Percentiles rank a stretch among this genome's conserved stretches.
phyloP scores from a whole-genome alignment of 345 rosid species.

The Cardamine occulta region DNA sequence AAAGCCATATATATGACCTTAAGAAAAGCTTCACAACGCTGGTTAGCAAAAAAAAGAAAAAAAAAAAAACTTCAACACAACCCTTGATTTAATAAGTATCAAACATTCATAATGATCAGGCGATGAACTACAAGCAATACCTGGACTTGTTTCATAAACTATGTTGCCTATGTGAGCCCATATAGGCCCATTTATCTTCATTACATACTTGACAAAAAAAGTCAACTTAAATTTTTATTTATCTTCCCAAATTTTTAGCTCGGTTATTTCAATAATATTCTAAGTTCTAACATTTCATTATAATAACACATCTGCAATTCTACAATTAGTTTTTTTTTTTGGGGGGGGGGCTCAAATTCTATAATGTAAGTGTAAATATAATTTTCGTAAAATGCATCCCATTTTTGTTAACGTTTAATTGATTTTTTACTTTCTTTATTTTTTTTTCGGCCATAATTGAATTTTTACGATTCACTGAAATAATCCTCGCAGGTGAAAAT shows the following conservation, averaged over 20 bases:
- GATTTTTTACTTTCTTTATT: neutral
- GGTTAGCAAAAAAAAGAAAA: too few relatives aligned
- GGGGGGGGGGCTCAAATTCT: too few relatives aligned
- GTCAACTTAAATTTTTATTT: neutral
- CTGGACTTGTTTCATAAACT: neutral
- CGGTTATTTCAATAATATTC: neutral
- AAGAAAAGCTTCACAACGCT: neutral
- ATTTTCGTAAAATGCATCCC: neutral
- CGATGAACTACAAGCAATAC: neutral
- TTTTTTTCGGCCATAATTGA: neutral
- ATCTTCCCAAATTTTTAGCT: neutral
- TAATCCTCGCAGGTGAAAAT: neutral
- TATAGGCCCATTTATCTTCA: conserved; percentile 2
- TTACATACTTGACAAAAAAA: neutral
- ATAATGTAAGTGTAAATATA: neutral
- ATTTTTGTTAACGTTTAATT: too few relatives aligned
- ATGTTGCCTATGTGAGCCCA: neutral
- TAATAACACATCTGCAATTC: too few relatives aligned
- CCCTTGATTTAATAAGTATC: neutral
- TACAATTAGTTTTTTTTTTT: too few relatives aligned
- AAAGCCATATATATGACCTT: neutral
- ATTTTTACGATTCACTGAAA: neutral
- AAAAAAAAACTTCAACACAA: neutral
- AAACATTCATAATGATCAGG: neutral
- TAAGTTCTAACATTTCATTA: neutral